phyloP scores from a whole-genome alignment of 2,329 filamentous ascomycete species.

The Diaporthe eres region DNA sequence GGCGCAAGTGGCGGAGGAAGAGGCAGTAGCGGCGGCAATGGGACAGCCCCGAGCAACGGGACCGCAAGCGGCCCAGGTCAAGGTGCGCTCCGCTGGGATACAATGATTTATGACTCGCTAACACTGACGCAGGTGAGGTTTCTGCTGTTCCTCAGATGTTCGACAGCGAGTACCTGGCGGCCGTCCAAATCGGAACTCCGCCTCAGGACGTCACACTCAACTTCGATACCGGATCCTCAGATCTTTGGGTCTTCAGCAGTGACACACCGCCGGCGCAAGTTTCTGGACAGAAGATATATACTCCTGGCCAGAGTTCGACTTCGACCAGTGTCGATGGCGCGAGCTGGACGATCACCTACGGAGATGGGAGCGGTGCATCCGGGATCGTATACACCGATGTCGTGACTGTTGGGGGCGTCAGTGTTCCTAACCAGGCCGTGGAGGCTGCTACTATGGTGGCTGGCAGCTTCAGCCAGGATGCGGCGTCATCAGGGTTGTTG shows the following conservation, averaged over 20 bases:
- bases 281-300: conserved; percentile 69
- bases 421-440: conserved; percentile 72
- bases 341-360: conserved; percentile 74
- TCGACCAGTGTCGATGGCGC: conserved; percentile 52
- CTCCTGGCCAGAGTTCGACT: conserved; percentile 58
- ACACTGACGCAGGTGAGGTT: conserved; percentile 52
- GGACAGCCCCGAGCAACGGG: conserved; percentile 26
- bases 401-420: conserved; percentile 72
- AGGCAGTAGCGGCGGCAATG: conserved; percentile 24
- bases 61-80: conserved; percentile 36
- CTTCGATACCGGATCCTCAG: conserved; percentile 77
- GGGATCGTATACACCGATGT: conserved; percentile 76
- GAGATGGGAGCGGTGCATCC: conserved; percentile 72
- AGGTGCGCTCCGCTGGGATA: conserved; percentile 33
- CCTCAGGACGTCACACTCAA: conserved; percentile 71
- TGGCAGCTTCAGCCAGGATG: conserved; percentile 52
- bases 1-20: not conserved
- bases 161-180: conserved; percentile 67
- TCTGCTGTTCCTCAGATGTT: conserved; percentile 59
- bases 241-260: conserved; percentile 78
- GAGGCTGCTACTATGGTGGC: conserved; percentile 73
- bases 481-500: conserved; percentile 59
- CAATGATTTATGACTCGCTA: conserved; percentile 33
- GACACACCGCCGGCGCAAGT: conserved; percentile 63
- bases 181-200: conserved; percentile 70